phyloP scores from a whole-genome alignment of 495 filamentous ascomycete species.

The Neurospora tetrasperma region DNA sequence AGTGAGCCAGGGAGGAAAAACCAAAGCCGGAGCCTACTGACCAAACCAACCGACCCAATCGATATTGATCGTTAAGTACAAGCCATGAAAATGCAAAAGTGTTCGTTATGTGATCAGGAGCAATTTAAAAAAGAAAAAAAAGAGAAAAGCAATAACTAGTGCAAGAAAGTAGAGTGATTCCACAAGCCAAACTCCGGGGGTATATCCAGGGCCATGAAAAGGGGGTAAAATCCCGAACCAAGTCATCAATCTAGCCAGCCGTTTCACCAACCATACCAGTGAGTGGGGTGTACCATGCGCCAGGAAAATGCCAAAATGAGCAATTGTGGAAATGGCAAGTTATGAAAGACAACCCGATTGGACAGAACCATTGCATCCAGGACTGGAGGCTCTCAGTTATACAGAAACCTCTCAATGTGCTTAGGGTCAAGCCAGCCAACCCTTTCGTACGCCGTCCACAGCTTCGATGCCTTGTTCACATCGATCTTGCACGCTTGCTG shows the following conservation, averaged over 20 bases:
- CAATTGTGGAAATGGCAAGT: not conserved
- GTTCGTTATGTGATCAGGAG: constrained; percentile 3
- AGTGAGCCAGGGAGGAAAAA: not conserved
- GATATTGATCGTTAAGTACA: not conserved
- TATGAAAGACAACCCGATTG: constrained; percentile 4
- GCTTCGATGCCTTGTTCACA: constrained; percentile 94
- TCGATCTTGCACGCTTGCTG: constrained; percentile 97
- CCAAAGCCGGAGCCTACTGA: not conserved
- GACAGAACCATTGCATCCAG: constrained; percentile 2
- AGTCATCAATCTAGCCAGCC: not conserved
- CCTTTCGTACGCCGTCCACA: constrained; percentile 85
- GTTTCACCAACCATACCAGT: not conserved
- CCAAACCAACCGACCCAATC: not conserved
- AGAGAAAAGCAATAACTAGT: not conserved
- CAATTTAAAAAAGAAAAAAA: not conserved
- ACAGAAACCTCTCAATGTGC: constrained; percentile 45
- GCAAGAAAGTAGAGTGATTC: not conserved
- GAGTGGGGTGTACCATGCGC: not conserved
- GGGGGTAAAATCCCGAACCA: not conserved
- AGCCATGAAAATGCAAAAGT: not conserved
- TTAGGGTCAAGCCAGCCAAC: constrained; percentile 75
- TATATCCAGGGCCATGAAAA: not conserved
- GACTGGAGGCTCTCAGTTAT: constrained; percentile 6
- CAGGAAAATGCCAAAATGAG: not conserved
- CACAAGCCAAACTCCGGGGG: not conserved